phyloP scores from a whole-genome alignment of 1,284 basidiomycete genomes.

The Ustilago tritici region DNA sequence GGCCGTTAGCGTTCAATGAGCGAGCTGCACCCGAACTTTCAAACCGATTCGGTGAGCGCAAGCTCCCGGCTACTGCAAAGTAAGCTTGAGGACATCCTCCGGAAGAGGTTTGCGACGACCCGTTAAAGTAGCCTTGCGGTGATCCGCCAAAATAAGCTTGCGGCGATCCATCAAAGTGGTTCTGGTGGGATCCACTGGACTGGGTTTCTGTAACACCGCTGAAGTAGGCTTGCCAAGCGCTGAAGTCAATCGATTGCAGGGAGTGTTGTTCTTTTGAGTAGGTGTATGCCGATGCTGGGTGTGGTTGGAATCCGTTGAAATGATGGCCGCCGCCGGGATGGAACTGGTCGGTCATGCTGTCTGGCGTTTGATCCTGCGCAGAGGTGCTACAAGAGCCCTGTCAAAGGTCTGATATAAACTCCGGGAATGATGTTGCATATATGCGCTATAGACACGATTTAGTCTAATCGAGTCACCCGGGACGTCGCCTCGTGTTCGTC shows the following conservation, averaged over 20 bases:
- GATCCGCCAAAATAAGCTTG: neutral
- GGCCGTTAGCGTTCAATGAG: neutral
- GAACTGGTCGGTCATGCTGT: neutral
- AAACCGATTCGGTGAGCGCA: neutral
- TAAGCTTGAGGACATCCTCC: neutral
- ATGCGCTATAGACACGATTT: neutral
- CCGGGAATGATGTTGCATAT: neutral
- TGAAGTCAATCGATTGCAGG: constrained; percentile 26
- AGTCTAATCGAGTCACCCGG: neutral
- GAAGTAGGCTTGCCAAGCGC: constrained; percentile 7
- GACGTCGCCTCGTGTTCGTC: neutral
- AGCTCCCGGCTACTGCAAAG: neutral
- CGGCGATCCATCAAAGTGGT: neutral
- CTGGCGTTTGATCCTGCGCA: neutral
- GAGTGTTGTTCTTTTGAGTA: neutral
- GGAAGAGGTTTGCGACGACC: constrained; percentile 3
- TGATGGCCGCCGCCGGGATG: neutral
- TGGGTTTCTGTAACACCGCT: neutral
- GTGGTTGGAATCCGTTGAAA: constrained; percentile 2
- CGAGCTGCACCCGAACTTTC: neutral
- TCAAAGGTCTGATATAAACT: neutral
- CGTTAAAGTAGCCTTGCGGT: constrained; percentile 1
- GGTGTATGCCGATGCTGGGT: neutral
- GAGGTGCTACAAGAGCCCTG: constrained; percentile 3
- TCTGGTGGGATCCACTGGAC: neutral